Evolutionary conservation across 768 basidiomycete species (phyloP).

Genomic region (Leccinum olivaceopallidum): DNA sequence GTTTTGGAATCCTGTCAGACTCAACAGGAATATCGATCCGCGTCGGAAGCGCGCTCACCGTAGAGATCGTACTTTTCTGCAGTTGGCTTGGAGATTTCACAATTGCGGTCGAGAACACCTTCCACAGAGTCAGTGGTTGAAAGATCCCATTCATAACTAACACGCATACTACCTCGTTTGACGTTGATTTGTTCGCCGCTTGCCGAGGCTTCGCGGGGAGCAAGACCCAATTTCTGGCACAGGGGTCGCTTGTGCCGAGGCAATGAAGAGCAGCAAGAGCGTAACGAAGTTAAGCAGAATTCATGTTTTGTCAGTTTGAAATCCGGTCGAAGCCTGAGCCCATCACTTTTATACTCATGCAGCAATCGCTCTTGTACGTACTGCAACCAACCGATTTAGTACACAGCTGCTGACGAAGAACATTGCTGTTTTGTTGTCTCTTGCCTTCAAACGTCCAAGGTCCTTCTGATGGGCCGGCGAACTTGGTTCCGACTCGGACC

Average conservation of each 20-base stretch:
- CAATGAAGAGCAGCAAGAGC: conserved; percentile 1
- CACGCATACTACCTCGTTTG: background rate
- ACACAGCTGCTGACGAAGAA: background rate
- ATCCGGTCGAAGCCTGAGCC: background rate
- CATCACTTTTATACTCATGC: background rate
- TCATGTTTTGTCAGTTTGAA: background rate
- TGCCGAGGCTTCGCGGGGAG: background rate
- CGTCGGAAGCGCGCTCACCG: background rate
- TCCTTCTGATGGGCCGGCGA: background rate
- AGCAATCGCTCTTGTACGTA: background rate
- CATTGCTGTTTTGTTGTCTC: background rate
- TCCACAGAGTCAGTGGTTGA: too few species aligned
- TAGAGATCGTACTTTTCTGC: too few species aligned
- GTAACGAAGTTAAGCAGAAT: background rate
- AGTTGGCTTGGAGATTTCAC: too few species aligned
- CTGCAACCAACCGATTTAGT: background rate
- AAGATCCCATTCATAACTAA: background rate
- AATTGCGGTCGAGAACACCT: too few species aligned
- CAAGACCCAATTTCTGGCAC: background rate
- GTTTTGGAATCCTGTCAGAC: too few species aligned
- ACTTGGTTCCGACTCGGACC: too few species aligned
- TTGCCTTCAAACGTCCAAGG: background rate
- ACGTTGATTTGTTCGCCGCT: background rate
- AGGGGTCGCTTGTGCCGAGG: background rate
- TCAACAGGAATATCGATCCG: too few species aligned